Percentiles rank a stretch among this genome's conserved stretches.
These are phyloP conservation scores for Lenzites betulinus DNA, from an alignment of 768 basidiomycete genomes.

Conservation along the genomic window DNA sequence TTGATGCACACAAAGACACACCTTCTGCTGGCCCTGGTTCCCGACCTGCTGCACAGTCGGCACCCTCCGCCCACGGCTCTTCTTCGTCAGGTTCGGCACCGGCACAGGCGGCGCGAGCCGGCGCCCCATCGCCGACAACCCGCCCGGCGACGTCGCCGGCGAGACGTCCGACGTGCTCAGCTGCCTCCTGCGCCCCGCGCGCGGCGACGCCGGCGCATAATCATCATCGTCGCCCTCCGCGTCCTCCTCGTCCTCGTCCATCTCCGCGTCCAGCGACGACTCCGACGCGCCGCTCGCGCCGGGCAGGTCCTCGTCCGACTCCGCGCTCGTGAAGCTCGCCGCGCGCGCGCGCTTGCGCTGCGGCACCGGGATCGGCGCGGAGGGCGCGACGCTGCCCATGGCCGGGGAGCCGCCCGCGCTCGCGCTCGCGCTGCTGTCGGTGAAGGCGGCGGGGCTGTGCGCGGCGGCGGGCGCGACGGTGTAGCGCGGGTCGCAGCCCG, in stretches of 20 bases:
- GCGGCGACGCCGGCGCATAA: slow-evolving; percentile 19
- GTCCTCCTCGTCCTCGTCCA: not conserved
- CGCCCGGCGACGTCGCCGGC: slow-evolving; percentile 14
- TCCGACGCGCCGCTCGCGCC: slow-evolving; percentile 19
- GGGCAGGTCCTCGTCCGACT: slow-evolving; percentile 9
- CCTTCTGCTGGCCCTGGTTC: slow-evolving; percentile 31
- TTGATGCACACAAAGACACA: slow-evolving; percentile 5
- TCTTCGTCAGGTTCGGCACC: slow-evolving; percentile 78
- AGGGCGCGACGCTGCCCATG: slow-evolving; percentile 1
- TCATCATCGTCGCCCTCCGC: slow-evolving; percentile 21
- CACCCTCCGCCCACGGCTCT: slow-evolving; percentile 76
- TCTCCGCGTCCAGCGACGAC: too few relatives aligned
- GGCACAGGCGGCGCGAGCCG: slow-evolving; percentile 64
- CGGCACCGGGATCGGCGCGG: slow-evolving; percentile 14
- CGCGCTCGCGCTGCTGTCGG: slow-evolving; percentile 3
- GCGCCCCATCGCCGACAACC: slow-evolving; percentile 15
- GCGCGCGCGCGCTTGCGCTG: slow-evolving; percentile 18
- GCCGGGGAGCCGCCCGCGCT: slow-evolving; percentile 19
- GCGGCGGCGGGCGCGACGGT: slow-evolving; percentile 9
- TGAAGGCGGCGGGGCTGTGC: not conserved
- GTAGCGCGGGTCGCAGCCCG: slow-evolving; percentile 25
- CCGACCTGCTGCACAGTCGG: slow-evolving; percentile 48
- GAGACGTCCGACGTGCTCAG: slow-evolving; percentile 6
- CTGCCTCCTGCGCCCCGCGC: not conserved
- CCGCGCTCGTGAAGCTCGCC: slow-evolving; percentile 22